Conservation (phyloP, 2,329 filamentous ascomycete species). For the Sclerotinia nivalis region DNA sequence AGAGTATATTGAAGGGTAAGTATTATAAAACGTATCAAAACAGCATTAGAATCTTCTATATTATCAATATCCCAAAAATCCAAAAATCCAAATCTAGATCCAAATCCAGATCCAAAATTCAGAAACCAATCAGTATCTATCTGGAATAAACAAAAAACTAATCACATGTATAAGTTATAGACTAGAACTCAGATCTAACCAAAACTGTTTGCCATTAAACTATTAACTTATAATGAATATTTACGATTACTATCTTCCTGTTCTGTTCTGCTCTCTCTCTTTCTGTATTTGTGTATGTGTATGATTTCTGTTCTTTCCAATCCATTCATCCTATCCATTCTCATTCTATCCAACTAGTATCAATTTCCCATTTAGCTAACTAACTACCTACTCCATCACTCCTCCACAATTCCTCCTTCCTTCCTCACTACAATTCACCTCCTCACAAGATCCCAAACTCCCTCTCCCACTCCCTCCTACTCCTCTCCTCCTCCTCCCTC, state of each 20-base stretch:
- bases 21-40: too few relatives aligned
- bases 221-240: neutral
- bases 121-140: neutral
- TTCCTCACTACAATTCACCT: neutral
- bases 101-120: neutral
- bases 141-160: neutral
- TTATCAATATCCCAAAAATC: too few relatives aligned
- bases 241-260: neutral
- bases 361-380: neutral
- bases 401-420: too few relatives aligned
- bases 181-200: neutral
- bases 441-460: constrained; percentile 21
- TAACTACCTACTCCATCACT: neutral
- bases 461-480: constrained; percentile 19
- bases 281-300: neutral
- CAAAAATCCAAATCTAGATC: neutral
- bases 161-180: neutral
- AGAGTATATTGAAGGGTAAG: too few relatives aligned
- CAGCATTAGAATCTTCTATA: too few relatives aligned
- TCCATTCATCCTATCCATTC: neutral
- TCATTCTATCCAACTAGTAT: neutral
- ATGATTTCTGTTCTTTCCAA: neutral
- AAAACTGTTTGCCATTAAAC: neutral
- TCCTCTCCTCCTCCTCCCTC: constrained; percentile 18
- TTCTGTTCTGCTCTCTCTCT: neutral